A percentile compares a stretch with the other conserved stretches of the same genome.
Evolutionary conservation across 768 basidiomycete species (phyloP).

Genomic region (Psilocybe subaeruginosa): DNA sequence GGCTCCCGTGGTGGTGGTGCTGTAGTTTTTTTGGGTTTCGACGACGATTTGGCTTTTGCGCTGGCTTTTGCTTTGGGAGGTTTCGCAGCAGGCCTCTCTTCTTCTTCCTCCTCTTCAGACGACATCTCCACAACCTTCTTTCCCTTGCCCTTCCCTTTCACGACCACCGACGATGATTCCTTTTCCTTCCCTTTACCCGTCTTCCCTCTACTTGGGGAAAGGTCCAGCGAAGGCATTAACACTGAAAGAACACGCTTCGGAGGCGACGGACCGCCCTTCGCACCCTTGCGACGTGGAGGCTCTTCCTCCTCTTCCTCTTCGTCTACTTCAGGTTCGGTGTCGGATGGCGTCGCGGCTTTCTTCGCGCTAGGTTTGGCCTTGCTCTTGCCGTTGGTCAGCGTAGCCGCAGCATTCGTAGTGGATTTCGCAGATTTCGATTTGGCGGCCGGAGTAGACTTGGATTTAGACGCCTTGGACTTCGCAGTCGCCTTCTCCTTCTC

Average conservation of each 20-base stretch:
- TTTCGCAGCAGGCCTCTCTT: not conserved
- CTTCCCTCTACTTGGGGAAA: conserved; percentile 10
- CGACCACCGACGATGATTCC: conserved; percentile 1
- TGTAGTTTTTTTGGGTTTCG: not conserved
- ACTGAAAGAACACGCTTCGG: conserved; percentile 18
- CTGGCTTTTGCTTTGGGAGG: conserved; percentile 5
- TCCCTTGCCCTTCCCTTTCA: conserved; percentile 1
- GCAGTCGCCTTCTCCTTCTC: conserved; percentile 7
- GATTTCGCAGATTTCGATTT: not conserved
- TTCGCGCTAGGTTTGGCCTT: conserved; percentile 5
- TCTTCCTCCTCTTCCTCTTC: conserved; percentile 12
- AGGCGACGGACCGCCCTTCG: not conserved
- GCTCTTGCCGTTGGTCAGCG: conserved; percentile 4
- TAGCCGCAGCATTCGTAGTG: no score
- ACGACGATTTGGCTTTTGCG: conserved; percentile 8
- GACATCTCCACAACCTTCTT: not conserved
- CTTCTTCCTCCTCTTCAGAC: conserved; percentile 4
- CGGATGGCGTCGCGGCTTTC: conserved; percentile 4
- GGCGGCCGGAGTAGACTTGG: not conserved
- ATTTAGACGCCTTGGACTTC: not conserved
- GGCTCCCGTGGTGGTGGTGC: not conserved
- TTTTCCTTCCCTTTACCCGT: conserved; percentile 1
- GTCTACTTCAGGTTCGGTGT: conserved; percentile 16
- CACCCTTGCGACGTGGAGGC: conserved; percentile 1
- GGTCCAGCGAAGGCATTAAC: conserved; percentile 13